These are phyloP conservation scores for Albugo candida DNA, from an alignment of 352 stramenopile species.

Conservation along the genomic window DNA sequence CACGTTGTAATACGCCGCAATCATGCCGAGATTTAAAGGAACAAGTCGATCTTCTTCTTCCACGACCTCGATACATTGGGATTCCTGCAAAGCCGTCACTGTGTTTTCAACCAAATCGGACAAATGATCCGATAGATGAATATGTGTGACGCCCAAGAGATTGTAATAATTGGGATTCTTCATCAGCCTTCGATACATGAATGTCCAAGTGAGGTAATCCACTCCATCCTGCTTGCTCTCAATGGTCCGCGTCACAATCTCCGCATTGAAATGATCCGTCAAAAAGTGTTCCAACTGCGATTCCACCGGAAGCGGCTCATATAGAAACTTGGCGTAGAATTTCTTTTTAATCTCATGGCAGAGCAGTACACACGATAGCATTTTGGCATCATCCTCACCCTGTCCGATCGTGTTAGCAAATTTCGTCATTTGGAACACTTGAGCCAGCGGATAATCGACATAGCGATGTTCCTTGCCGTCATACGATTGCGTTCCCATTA, in stretches of 20 bases:
- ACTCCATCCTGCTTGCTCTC: conserved; percentile 98
- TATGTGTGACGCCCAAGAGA: conserved; percentile 79
- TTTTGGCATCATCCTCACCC: conserved; percentile 51
- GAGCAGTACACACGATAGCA: conserved; percentile 75
- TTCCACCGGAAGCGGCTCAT: conserved; percentile 98
- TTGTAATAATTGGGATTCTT: conserved; percentile 99
- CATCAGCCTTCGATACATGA: conserved; percentile 95
- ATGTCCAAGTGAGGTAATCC: conserved; percentile 99
- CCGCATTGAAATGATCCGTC: conserved; percentile 97
- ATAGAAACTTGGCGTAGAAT: conserved; percentile 97
- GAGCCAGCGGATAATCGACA: conserved; percentile 92
- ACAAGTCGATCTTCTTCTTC: conserved; percentile 85
- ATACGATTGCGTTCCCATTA: conserved; percentile 97
- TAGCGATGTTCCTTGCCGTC: conserved; percentile 91
- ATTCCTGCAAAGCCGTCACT: conserved; percentile 91
- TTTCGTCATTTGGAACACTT: conserved; percentile 97
- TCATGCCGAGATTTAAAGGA: conserved; percentile 98
- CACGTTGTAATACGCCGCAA: conserved; percentile 98
- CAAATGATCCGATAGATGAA: conserved; percentile 94
- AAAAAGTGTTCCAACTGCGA: conserved; percentile 96
- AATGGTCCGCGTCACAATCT: conserved; percentile 97
- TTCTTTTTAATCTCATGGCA: conserved; percentile 96
- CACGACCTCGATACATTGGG: conserved; percentile 89
- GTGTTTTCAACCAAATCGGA: conserved; percentile 97
- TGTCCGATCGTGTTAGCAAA: conserved; percentile 28